Evolutionary conservation across 2,329 filamentous ascomycete species (phyloP), one percentile per base, ranked within the genome.

Genomic region (Periglandula ipomoeae): DNA sequence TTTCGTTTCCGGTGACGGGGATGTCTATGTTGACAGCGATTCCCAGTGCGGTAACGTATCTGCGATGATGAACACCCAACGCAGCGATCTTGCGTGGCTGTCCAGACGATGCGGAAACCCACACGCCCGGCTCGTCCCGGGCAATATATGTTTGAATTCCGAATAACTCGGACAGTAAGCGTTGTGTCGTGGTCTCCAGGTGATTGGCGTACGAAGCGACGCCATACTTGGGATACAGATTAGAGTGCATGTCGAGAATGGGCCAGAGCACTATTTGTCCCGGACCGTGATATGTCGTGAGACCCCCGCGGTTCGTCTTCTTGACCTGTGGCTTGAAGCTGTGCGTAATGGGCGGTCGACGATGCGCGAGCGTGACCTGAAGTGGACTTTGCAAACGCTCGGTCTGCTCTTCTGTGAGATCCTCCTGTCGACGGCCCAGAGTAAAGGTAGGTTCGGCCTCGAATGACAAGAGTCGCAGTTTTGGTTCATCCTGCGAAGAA

Each of bases 211-310:
- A 95, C 52, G 78, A 79, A 17, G 87, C 73, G 11, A 93, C 84
- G 4, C 78, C 82, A 19, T 93, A 72, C 41, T 61, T 70, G 0
- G 70, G 68, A 55, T 89, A 78, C 10, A 66, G 55, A 0, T 65
- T 60, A 6, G 78, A 74, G 48, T 79, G 80, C 49, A 97, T 75
- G 64, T 95, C 89, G n/a, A 95, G 65, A 45, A 96, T 80, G 3
- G 91, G 89, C 72, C 95, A 98, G n/a, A 90, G 81, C 32, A 96
- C 87, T 44, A 95, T 70, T 65, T 98, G 93, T 0, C 91, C 91
- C 0, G 91, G 93, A 0, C 91, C 93, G 64, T 98, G 93, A 70
- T 95, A 97, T 3, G 93, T 97, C 0, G 88, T 90, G 55, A 95
- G 82, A 0, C 93, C 93, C 52, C 93, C 93, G 48, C 93, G 82